A percentile compares a stretch with the other conserved stretches of the same genome.
These are phyloP conservation scores for Psilocybe mexicana DNA, from an alignment of 1,284 basidiomycete genomes.

Conservation along the genomic window DNA sequence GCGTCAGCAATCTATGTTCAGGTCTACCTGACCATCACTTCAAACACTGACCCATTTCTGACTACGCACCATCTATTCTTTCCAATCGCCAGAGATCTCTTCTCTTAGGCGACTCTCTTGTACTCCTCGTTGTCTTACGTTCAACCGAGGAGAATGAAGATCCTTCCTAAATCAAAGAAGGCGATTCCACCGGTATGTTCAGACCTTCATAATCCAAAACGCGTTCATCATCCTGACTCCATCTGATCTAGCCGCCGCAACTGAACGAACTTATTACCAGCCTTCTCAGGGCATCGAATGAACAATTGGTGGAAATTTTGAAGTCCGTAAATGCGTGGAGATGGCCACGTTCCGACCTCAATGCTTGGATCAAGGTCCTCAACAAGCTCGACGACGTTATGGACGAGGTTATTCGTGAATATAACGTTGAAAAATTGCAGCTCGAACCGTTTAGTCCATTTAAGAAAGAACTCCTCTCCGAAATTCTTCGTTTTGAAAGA, in stretches of 20 bases:
- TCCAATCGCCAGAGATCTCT: constrained; percentile 7
- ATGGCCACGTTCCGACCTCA: constrained; percentile 96
- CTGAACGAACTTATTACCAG: constrained; percentile 74
- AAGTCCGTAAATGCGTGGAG: constrained; percentile 79
- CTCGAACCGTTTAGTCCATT: constrained; percentile 76
- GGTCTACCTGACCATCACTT: constrained; percentile 9
- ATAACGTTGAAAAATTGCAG: constrained; percentile 84
- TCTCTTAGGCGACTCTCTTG: constrained; percentile 8
- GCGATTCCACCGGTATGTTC: constrained; percentile 64
- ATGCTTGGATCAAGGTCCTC: constrained; percentile 94
- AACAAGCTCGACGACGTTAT: constrained; percentile 94
- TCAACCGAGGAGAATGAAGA: constrained; percentile 72
- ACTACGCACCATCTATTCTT: constrained; percentile 14
- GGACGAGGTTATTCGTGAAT: constrained; percentile 80
- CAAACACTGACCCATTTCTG: constrained; percentile 13
- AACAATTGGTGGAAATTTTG: constrained; percentile 67
- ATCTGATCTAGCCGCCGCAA: constrained; percentile 61
- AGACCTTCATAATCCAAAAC: constrained; percentile 19
- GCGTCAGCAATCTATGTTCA: constrained; percentile 29
- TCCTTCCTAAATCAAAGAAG: constrained; percentile 78
- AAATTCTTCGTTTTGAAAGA: constrained; percentile 87
- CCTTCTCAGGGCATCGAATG: constrained; percentile 62
- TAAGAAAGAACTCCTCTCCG: constrained; percentile 77
- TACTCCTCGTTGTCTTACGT: constrained; percentile 36
- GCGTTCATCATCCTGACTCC: constrained; percentile 20